Evolutionary conservation across 192 early-diverging fungal genomes (phyloP).

Genomic region (Mortierella claussenii): DNA sequence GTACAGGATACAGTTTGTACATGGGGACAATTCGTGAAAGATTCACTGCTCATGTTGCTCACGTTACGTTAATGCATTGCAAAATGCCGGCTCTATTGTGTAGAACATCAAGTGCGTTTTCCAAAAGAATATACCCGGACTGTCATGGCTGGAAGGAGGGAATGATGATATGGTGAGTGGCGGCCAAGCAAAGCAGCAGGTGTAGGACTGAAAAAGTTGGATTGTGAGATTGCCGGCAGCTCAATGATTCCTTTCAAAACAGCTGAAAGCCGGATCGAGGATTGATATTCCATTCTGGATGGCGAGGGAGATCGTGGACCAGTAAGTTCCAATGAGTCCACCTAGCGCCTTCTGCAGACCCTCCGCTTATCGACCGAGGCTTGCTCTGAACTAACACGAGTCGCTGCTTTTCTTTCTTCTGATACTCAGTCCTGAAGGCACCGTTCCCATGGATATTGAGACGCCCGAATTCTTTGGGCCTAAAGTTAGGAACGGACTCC

Average conservation of each 20-base stretch:
- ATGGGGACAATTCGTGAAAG: neutral
- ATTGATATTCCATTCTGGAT: constrained; percentile 47
- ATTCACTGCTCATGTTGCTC: neutral
- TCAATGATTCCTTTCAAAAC: no score
- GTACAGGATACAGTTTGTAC: constrained; percentile 23
- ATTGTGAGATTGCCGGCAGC: no score
- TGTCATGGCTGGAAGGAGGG: constrained; percentile 42
- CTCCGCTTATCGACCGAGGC: no score
- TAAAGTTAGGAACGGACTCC: constrained; percentile 41
- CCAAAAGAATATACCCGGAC: constrained; percentile 28
- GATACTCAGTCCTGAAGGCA: constrained; percentile 10
- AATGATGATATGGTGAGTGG: constrained; percentile 31
- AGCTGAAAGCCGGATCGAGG: constrained; percentile 45
- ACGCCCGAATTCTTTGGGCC: constrained; percentile 40
- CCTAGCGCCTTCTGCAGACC: no score
- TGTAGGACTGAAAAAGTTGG: no score
- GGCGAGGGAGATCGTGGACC: constrained; percentile 33
- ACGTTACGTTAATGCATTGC: neutral
- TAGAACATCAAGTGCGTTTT: constrained; percentile 42
- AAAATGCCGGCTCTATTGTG: neutral
- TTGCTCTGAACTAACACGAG: no score
- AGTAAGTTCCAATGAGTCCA: no score
- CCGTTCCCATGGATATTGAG: constrained; percentile 30
- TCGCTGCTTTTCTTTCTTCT: neutral
- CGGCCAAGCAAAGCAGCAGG: no score